Evolutionary conservation across 352 stramenopile species (phyloP), one percentile per base, ranked within the genome.

Genomic region (Pilasporangium apinafurcum): DNA sequence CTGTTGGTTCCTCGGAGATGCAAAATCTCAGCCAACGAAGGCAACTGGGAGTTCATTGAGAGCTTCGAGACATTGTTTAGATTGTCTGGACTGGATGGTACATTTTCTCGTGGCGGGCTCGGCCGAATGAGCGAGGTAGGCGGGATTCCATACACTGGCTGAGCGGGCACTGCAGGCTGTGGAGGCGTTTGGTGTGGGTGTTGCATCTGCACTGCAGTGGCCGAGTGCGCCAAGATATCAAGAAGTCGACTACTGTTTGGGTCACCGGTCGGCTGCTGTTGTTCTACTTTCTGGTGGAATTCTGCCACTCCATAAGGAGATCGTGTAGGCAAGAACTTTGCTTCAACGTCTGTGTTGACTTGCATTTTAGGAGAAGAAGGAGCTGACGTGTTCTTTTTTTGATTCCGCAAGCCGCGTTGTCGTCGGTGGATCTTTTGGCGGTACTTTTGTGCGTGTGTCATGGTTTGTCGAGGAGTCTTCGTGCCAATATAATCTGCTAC

Each of bases 401-500:
- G 74, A 53, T 89, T 89, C 48, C 73, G 73, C 48, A 91, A 50
- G 0, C 75, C 79, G 17, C 75, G 68, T 53, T 85, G 73, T 34
- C 74, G 74, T 5, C 79, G 68, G 48, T 78, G 66, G 45, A 88
- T 87, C 63, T 90, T 90, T 48, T 90, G 78, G 13, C 78, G 74
- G 56, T 90, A 90, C 60, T 90, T 90, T 25, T 90, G 78, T 32
- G 78, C 78, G 44, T 90, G 78, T 0, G 78, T 90, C 78, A 90
- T 90, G 27, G 97, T 98, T 65, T 99, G 96, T 16, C 95, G 86
- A 7, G 92, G 74, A 5, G 81, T 93, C 49, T 92, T 90, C 8
- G 81, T 90, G 41, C 79, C 74, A 34, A 94, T 86, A 51, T 83
- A 74, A 33, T 87, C 79, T 3, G 80, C 73, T n/a, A 94, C 77